Conservation (phyloP, 129 eudicot genomes). For the sunflower (Helianthus annuus) region HanXRQr2.0-SUNRISE NC_035445.2:132407445-132407944, state of each 20-base stretch:
- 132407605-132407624: slow-evolving; percentile 71
- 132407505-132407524: slow-evolving; percentile 43
- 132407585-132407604: slow-evolving; percentile 47
- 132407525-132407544: slow-evolving; percentile 40
- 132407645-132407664: slow-evolving; percentile 47
- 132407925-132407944: slow-evolving; percentile 21
- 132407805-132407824: slow-evolving; percentile 41
- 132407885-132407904: slow-evolving; percentile 30
- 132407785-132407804: slow-evolving; percentile 61
- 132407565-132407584: slow-evolving; percentile 40
- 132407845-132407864: slow-evolving; percentile 23
- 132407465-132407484: background rate
- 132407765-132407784: slow-evolving; percentile 35
- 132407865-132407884: slow-evolving; percentile 49
- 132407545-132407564: slow-evolving; percentile 60
- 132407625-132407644: slow-evolving; percentile 57
- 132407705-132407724: slow-evolving; percentile 66
- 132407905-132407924: background rate
- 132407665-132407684: slow-evolving; percentile 42
- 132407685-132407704: slow-evolving; percentile 64
- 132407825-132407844: slow-evolving; percentile 27
- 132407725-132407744: slow-evolving; percentile 51
- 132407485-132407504: slow-evolving; percentile 34
- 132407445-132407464: slow-evolving; percentile 36
- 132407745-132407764: slow-evolving; percentile 39